Evolutionary conservation across 148 eudicot species (phyloP).

Genomic region (Arctostaphylos glauca): DNA sequence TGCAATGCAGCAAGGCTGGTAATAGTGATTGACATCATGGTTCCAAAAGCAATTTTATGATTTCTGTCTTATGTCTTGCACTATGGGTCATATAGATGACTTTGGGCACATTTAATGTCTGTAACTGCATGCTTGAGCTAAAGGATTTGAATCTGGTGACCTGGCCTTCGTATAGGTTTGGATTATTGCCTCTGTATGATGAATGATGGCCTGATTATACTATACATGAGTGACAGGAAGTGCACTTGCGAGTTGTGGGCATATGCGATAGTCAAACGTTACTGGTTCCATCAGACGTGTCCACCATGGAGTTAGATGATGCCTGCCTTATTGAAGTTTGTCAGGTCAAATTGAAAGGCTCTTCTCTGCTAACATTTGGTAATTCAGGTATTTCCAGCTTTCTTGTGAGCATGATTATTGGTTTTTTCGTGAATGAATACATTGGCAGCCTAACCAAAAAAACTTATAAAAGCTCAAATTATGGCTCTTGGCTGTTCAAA

Average conservation of each 20-base stretch:
- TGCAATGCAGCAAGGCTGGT: neutral
- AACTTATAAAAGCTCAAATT: neutral
- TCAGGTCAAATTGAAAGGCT: slow-evolving; percentile 51
- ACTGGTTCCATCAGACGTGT: slow-evolving; percentile 54
- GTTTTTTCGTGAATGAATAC: neutral
- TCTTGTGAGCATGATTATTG: neutral
- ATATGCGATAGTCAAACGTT: slow-evolving; percentile 80
- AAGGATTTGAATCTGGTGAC: slow-evolving; percentile 10
- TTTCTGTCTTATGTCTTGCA: neutral
- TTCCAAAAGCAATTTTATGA: neutral
- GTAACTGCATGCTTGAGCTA: neutral
- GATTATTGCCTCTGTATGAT: neutral
- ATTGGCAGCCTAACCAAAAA: neutral
- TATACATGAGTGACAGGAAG: slow-evolving; percentile 41
- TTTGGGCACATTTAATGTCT: neutral
- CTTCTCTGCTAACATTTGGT: slow-evolving; percentile 46
- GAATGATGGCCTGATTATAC: neutral
- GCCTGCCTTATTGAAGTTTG: slow-evolving; percentile 49
- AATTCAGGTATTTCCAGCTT: slow-evolving; percentile 36
- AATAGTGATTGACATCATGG: neutral
- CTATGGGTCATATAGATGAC: neutral
- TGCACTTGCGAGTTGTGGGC: slow-evolving; percentile 72
- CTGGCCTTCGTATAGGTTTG: neutral
- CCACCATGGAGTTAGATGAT: slow-evolving; percentile 73
- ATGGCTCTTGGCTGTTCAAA: neutral